Evolutionary conservation across 257 asterid species (phyloP).

Genomic region (Fraxinus americana): DNA sequence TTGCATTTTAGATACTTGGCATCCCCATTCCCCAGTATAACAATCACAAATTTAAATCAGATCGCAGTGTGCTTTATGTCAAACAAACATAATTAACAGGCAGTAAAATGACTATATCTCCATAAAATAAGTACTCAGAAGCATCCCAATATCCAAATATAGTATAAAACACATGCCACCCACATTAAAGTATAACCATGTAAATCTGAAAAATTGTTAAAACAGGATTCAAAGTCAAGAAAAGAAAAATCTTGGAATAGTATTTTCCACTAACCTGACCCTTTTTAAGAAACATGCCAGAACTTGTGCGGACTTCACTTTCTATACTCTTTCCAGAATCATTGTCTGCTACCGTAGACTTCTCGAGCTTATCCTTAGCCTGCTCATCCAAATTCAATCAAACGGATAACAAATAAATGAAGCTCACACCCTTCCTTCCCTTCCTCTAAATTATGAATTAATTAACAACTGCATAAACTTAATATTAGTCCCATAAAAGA

Average conservation of each 20-base stretch:
- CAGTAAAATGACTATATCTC: neutral
- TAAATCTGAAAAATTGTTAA: neutral
- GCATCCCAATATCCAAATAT: neutral
- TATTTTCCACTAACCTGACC: conserved; percentile 49
- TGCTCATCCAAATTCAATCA: conserved; percentile 33
- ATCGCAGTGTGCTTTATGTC: neutral
- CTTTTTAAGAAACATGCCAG: conserved; percentile 76
- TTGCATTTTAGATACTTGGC: neutral
- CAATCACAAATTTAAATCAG: neutral
- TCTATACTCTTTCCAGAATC: conserved; percentile 87
- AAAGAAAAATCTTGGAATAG: neutral
- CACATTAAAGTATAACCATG: neutral
- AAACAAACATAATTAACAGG: too few species aligned
- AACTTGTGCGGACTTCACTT: conserved; percentile 91
- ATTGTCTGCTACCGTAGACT: conserved; percentile 93
- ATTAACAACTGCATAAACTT: neutral
- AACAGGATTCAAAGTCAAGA: neutral
- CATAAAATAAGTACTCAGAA: neutral
- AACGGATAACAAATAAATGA: neutral
- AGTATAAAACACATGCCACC: neutral
- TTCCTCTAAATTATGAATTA: neutral
- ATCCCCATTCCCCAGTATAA: neutral
- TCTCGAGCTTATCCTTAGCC: conserved; percentile 90
- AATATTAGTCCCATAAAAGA: neutral
- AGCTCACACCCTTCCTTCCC: neutral